Evolutionary conservation across 352 stramenopile genomes (phyloP).

Genomic region (Globisporangium viniferum): DNA sequence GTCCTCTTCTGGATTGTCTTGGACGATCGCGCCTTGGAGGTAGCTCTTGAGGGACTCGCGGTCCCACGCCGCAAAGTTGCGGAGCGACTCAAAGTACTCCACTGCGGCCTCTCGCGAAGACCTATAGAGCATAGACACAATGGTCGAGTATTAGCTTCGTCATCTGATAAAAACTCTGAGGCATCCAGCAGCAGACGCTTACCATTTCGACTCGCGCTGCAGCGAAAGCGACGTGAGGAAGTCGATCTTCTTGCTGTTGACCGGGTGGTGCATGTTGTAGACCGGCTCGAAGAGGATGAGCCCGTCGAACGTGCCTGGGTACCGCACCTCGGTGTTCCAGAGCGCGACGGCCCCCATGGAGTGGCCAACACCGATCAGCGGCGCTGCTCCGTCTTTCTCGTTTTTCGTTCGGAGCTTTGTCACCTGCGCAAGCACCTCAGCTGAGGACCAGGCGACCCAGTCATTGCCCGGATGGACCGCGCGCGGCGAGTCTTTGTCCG

Average conservation of each 20-base stretch:
- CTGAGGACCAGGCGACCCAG: constrained; percentile 6
- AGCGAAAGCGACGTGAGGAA: constrained; percentile 40
- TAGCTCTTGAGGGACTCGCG: constrained; percentile 32
- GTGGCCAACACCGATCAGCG: constrained; percentile 51
- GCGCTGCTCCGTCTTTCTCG: neutral
- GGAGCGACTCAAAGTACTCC: constrained; percentile 27
- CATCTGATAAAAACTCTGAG: neutral
- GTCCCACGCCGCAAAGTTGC: constrained; percentile 42
- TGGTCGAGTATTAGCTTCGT: neutral
- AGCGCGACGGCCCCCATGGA: constrained; percentile 40
- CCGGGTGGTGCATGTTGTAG: constrained; percentile 17
- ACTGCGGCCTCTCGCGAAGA: constrained; percentile 19
- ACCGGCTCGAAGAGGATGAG: constrained; percentile 48
- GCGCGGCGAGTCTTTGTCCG: constrained; percentile 14
- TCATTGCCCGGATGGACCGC: constrained; percentile 44
- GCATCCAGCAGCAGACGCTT: neutral
- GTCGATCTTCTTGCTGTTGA: constrained; percentile 10
- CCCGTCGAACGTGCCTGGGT: constrained; percentile 37
- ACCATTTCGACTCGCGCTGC: constrained; percentile 22
- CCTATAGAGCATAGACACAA: neutral
- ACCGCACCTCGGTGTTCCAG: constrained; percentile 34
- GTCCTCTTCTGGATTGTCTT: constrained; percentile 13
- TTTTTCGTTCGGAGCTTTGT: constrained; percentile 3
- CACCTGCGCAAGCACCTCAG: neutral
- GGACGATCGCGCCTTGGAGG: constrained; percentile 26